phyloP scores from a whole-genome alignment of 2,329 filamentous ascomycete genomes.

The Grosmannia huntii region DNA sequence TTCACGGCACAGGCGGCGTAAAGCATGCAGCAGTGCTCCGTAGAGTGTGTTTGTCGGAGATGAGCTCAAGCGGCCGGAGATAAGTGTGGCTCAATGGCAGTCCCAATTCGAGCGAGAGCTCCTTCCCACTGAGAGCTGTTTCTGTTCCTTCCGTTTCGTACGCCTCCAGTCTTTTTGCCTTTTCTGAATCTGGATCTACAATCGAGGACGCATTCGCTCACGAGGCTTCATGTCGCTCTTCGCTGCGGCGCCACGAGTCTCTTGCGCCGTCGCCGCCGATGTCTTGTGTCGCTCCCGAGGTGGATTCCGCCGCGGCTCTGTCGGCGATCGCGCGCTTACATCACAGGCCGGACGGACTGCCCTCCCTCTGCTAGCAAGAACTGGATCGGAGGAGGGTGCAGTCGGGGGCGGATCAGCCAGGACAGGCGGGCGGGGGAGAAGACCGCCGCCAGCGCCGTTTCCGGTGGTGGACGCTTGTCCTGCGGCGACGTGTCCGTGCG shows the following conservation, averaged over 20 bases:
- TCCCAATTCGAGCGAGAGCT: background rate
- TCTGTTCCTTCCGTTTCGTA: background rate
- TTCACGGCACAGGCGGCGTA: too few relatives aligned
- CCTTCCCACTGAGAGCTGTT: background rate
- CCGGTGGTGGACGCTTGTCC: slow-evolving; percentile 50
- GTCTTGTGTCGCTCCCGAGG: background rate
- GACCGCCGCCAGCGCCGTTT: slow-evolving; percentile 18
- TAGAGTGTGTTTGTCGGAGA: background rate
- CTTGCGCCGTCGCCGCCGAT: background rate
- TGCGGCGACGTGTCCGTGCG: slow-evolving; percentile 62
- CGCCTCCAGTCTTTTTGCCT: background rate
- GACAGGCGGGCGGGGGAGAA: background rate
- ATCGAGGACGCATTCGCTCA: background rate
- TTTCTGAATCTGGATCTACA: background rate
- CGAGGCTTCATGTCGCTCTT: background rate
- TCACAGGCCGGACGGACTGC: background rate
- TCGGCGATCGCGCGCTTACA: background rate
- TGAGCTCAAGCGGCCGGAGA: background rate
- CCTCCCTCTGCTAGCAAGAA: too few relatives aligned
- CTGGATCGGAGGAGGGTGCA: background rate
- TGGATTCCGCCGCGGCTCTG: background rate
- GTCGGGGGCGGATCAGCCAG: background rate
- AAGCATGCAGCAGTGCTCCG: too few relatives aligned
- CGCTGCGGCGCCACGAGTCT: background rate
- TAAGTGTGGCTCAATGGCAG: background rate